These are phyloP conservation scores for Candida labiduridarum DNA, from an alignment of 1,139 yeast species.

Conservation along the genomic window DNA sequence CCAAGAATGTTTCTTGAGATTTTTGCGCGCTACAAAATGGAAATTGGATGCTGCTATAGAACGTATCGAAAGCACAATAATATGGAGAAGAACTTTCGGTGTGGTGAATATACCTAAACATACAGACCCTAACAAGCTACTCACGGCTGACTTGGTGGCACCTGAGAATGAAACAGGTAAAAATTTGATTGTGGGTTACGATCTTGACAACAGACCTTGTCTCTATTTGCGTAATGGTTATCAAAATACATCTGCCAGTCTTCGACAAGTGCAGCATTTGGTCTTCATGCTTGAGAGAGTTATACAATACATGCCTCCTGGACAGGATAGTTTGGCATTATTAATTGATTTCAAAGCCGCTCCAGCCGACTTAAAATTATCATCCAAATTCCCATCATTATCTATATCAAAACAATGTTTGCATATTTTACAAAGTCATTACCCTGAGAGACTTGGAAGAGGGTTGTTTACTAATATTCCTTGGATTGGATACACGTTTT, in stretches of 20 bases:
- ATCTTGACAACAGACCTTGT: conserved; percentile 87
- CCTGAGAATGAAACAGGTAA: conserved; percentile 86
- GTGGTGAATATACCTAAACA: conserved; percentile 58
- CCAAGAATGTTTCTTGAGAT: conserved; percentile 83
- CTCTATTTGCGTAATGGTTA: conserved; percentile 87
- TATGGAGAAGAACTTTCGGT: conserved; percentile 95
- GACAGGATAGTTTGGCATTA: conserved; percentile 89
- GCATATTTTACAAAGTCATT: conserved; percentile 88
- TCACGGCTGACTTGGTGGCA: conserved; percentile 65
- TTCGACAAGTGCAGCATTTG: conserved; percentile 87
- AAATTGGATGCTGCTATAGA: conserved; percentile 65
- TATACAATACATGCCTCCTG: conserved; percentile 92
- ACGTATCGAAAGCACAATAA: conserved; percentile 72
- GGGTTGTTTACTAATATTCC: conserved; percentile 92
- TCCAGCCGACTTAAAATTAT: conserved; percentile 51
- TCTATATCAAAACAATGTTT: conserved; percentile 72
- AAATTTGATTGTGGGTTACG: conserved; percentile 85
- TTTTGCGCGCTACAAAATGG: conserved; percentile 93
- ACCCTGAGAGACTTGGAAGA: conserved; percentile 92
- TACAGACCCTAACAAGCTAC: conserved; percentile 40
- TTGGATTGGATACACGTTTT: conserved; percentile 86
- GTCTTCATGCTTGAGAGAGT: conserved; percentile 90
- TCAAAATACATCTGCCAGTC: conserved; percentile 86
- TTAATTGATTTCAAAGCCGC: conserved; percentile 84
- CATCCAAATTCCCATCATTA: conserved; percentile 46